Evolutionary conservation across 139 green algal genomes (phyloP), one percentile per base, ranked within the genome.

Genomic region (Tetradesmus lagerheimii): DNA sequence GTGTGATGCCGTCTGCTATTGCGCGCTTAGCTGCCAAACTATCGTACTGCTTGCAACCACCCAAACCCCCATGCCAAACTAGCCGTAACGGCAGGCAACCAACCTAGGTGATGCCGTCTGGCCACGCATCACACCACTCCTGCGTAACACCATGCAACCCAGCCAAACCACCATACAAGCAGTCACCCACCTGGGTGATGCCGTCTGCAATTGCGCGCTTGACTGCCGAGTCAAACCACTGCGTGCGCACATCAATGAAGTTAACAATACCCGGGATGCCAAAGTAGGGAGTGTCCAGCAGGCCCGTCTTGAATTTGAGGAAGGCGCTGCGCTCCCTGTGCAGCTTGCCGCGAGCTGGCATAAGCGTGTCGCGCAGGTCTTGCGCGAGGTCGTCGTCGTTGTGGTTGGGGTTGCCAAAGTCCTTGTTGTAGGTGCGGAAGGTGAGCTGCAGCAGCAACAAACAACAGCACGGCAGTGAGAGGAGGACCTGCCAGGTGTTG

Each of bases 241-340:
- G 95, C 50, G 95, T 97, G 77, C 95, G 91, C 0, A 93, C 95
- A 62, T 96, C 95, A 34, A 97, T 94, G 85, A 97, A 96, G 93
- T 96, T 96, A 88, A 94, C 89, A 25, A 93, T 94, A 50, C 95
- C 95, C 11, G 87, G 86, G 29, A 93, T 39, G 35, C 88, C 83
- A 64, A 88, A 85, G 76, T 53, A 38, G 0, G 66, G 75, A 27
- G 89, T 91, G 31, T 94, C 87, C 34, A 94, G 87, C 29, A 81
- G 27, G n/a, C 12, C 79, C 11, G 14, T 57, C 29, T 15, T 35
- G 29, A 80, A 76, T 4, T 37, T 67, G 1, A 86, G 45, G 64
- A 75, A 50, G 2, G n/a, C 35, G 37, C 41, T 29, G 27, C 20
- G 12, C 18, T 62, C 37, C n/a, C 87, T 78, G 82, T 91, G 57